Evolutionary conservation across 768 basidiomycete species (phyloP).

Genomic region (Leccinum subgranulosum): DNA sequence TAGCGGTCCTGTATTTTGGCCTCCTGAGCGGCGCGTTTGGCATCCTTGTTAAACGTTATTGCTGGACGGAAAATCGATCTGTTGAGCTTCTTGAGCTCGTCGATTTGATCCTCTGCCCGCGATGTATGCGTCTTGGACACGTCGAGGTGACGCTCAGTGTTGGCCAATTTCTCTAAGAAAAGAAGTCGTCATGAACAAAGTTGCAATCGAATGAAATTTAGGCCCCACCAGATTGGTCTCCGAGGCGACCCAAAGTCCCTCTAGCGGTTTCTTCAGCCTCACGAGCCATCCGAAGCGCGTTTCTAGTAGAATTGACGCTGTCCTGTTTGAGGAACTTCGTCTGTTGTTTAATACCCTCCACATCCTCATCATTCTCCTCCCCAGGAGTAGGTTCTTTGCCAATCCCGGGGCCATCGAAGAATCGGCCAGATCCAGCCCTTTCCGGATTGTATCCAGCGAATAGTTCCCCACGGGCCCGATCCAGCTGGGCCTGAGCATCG

Average conservation of each 20-base stretch:
- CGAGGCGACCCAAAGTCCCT: constrained; percentile 77
- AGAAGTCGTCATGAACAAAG: not conserved
- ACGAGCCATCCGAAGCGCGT: constrained; percentile 89
- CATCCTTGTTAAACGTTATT: constrained; percentile 90
- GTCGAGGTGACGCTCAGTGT: constrained; percentile 93
- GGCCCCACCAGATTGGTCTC: constrained; percentile 85
- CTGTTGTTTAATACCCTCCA: constrained; percentile 94
- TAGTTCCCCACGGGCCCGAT: constrained; percentile 67
- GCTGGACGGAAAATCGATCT: constrained; percentile 92
- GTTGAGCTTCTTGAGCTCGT: constrained; percentile 92
- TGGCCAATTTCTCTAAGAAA: constrained; percentile 73
- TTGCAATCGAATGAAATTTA: not conserved
- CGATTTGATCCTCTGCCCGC: constrained; percentile 90
- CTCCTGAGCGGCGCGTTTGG: constrained; percentile 85
- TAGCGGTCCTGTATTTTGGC: constrained; percentile 81
- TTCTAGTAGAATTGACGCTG: constrained; percentile 81
- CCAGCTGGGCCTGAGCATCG: constrained; percentile 45
- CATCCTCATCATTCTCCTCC: constrained; percentile 80
- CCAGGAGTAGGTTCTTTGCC: constrained; percentile 51
- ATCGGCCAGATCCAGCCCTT: constrained; percentile 58
- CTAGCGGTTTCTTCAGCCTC: constrained; percentile 96
- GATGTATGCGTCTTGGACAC: constrained; percentile 83
- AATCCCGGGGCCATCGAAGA: constrained; percentile 59
- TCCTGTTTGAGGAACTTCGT: constrained; percentile 90
- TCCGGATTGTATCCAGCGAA: constrained; percentile 72